Evolutionary conservation across 768 basidiomycete species (phyloP).

Genomic region (Podaxis carcinomalis): DNA sequence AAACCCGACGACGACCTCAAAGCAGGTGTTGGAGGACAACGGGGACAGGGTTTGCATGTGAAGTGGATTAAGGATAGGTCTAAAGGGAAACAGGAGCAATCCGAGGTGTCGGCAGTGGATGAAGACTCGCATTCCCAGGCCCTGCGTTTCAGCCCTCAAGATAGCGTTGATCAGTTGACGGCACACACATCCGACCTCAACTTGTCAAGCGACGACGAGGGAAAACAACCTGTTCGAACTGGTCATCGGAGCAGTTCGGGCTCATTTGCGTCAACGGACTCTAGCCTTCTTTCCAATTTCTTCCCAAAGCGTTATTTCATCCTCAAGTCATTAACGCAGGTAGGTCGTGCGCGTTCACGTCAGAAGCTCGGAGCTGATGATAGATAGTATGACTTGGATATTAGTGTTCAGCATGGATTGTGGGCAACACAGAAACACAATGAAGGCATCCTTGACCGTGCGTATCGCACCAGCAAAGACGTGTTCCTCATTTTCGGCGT

Average conservation of each 20-base stretch:
- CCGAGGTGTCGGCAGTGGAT: constrained; percentile 19
- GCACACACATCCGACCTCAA: constrained; percentile 25
- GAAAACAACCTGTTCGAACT: constrained; percentile 14
- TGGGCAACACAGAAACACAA: constrained; percentile 97
- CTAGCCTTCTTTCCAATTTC: constrained; percentile 67
- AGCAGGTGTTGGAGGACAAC: constrained; percentile 88
- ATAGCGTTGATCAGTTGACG: constrained; percentile 22
- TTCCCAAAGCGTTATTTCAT: constrained; percentile 94
- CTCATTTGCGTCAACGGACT: constrained; percentile 78
- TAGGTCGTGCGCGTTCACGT: constrained; percentile 24
- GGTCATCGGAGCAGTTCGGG: constrained; percentile 55
- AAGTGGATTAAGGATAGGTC: constrained; percentile 70
- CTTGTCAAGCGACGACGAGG: constrained; percentile 40
- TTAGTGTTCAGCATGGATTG: constrained; percentile 70
- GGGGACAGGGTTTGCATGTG: constrained; percentile 80
- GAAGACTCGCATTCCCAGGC: constrained; percentile 16
- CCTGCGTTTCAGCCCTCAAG: constrained; percentile 6
- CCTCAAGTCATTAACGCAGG: constrained; percentile 82
- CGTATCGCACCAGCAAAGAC: constrained; percentile 85
- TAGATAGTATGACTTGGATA: constrained; percentile 66
- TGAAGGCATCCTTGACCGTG: constrained; percentile 86
- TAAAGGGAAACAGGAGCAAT: constrained; percentile 24
- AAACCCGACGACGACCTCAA: constrained; percentile 79
- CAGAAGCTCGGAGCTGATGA: constrained; percentile 8
- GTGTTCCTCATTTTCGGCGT: constrained; percentile 90